phyloP scores from a whole-genome alignment of 2,329 filamentous ascomycete genomes.

The Hansfordia pulvinata region DNA sequence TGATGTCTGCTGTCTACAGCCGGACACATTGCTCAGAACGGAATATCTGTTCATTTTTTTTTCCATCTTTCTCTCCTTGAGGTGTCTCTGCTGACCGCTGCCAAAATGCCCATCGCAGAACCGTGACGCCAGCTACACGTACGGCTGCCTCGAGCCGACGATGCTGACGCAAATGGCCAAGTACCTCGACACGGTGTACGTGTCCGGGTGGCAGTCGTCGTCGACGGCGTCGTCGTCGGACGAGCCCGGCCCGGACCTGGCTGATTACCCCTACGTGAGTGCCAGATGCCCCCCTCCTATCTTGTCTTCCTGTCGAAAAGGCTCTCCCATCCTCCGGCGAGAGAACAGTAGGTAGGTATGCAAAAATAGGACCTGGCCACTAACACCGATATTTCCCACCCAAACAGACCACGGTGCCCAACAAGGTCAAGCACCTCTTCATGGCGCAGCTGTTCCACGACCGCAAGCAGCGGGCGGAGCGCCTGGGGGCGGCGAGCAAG shows the following conservation, averaged over 20 bases:
- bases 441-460: constrained; percentile 99
- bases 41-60: no score
- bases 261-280: constrained; percentile 84
- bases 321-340: no score
- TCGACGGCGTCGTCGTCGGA: constrained; percentile 91
- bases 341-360: neutral
- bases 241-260: constrained; percentile 93
- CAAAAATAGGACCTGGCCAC: constrained; percentile 2
- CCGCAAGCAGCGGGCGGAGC: constrained; percentile 95
- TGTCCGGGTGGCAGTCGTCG: constrained; percentile 97
- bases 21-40: no score
- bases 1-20: no score
- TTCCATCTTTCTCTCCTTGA: neutral
- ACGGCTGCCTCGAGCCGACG: constrained; percentile 92
- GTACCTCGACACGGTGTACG: constrained; percentile 95
- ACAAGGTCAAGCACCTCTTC: constrained; percentile 96
- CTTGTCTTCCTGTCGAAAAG: no score
- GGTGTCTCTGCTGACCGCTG: neutral
- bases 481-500: constrained; percentile 63
- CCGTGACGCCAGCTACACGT: constrained; percentile 82
- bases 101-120: constrained; percentile 34
- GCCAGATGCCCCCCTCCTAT: no score
- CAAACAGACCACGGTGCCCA: constrained; percentile 79
- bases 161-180: constrained; percentile 99
- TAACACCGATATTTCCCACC: no score